These are phyloP conservation scores for Irineochytrium annulatum DNA, from an alignment of 192 early-diverging fungal species.

Conservation along the genomic window DNA sequence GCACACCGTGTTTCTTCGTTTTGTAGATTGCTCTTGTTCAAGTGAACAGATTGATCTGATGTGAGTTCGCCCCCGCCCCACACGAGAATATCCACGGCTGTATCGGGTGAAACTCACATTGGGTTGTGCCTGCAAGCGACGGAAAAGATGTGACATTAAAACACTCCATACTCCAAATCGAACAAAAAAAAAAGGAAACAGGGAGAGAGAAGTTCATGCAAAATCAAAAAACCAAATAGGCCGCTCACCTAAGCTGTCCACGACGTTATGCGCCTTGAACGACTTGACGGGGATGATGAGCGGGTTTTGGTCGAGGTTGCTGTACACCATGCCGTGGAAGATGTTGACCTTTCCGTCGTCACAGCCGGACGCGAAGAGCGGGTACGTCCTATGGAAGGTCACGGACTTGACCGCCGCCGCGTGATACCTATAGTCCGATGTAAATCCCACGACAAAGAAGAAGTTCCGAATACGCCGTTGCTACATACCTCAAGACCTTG, in stretches of 20 bases:
- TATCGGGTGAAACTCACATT: constrained; percentile 88
- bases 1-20: no score
- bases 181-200: not conserved
- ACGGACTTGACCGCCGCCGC: constrained; percentile 84
- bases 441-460: not conserved
- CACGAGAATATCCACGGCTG: constrained; percentile 96
- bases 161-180: not conserved
- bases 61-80: constrained; percentile 36
- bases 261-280: constrained; percentile 71
- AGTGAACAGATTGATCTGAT: constrained; percentile 14
- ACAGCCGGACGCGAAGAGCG: constrained; percentile 86
- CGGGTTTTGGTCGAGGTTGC: constrained; percentile 93
- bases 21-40: not conserved
- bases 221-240: not conserved
- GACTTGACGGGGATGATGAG: constrained; percentile 98
- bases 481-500: constrained; percentile 70
- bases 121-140: no score
- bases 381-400: constrained; percentile 78
- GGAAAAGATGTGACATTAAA: constrained; percentile 59
- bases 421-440: constrained; percentile 67
- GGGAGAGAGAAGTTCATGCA: not conserved
- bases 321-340: constrained; percentile 98
- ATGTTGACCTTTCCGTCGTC: constrained; percentile 93
- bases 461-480: not conserved
- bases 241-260: constrained; percentile 63